Conservation (phyloP, 768 basidiomycete genomes). For the Auriscalpium orientale region DNA sequence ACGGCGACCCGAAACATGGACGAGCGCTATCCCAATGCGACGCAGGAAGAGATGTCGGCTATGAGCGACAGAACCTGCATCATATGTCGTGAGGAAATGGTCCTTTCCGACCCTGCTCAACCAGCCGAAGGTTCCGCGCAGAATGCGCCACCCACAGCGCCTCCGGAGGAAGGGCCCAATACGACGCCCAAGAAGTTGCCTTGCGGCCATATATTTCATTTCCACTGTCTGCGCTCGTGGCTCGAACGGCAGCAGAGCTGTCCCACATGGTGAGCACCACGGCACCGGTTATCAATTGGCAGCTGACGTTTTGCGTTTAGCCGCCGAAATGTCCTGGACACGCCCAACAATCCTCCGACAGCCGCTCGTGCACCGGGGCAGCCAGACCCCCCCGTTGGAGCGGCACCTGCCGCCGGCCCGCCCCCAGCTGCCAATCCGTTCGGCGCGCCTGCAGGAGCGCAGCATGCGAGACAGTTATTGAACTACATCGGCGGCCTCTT, state of each 20-base stretch:
- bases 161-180: constrained; percentile 64
- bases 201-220: constrained; percentile 97
- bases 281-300: not conserved
- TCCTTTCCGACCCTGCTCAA: constrained; percentile 25
- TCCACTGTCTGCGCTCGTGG: constrained; percentile 95
- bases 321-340: constrained; percentile 12
- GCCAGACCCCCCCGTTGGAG: constrained; percentile 9
- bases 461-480: constrained; percentile 24
- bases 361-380: constrained; percentile 7
- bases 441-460: constrained; percentile 28
- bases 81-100: constrained; percentile 97
- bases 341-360: not conserved
- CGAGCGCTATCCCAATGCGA: constrained; percentile 87
- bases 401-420: constrained; percentile 21
- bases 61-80: constrained; percentile 93
- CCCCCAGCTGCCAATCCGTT: constrained; percentile 21
- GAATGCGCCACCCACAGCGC: constrained; percentile 16
- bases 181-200: constrained; percentile 94
- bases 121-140: constrained; percentile 5
- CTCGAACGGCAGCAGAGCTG: constrained; percentile 98
- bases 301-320: constrained; percentile 12
- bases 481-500: constrained; percentile 12
- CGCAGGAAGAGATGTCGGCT: constrained; percentile 69
- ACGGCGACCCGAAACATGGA: constrained; percentile 97
- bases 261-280: constrained; percentile 78